Evolutionary conservation across 306 rosid species (phyloP).

Genomic region (Dryas octopetala): DNA sequence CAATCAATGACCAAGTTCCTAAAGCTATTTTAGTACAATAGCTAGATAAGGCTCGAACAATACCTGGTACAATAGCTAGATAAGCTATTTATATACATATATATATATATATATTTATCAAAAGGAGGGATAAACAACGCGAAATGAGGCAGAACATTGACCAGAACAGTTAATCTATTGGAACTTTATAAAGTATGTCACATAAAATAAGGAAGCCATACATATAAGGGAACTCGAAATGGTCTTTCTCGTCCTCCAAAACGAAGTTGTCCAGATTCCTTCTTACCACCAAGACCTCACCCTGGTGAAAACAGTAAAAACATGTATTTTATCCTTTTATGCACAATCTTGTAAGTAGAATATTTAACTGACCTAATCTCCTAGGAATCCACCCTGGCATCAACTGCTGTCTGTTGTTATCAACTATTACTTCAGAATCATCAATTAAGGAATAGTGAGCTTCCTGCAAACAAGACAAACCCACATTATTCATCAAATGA

Average conservation of each 20-base stretch:
- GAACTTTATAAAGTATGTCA: constrained; percentile 11
- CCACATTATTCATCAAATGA: background rate
- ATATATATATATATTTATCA: background rate
- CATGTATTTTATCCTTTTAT: constrained; percentile 13
- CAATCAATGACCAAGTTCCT: background rate
- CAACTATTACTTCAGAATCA: constrained; percentile 77
- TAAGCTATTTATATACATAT: background rate
- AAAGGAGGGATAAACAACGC: background rate
- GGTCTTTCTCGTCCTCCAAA: constrained; percentile 98
- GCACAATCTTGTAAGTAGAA: constrained; percentile 7
- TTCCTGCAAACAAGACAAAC: constrained; percentile 49
- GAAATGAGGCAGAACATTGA: background rate
- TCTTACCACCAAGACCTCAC: constrained; percentile 93
- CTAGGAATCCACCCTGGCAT: constrained; percentile 99
- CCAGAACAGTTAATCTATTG: constrained; percentile 1
- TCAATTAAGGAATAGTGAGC: constrained; percentile 81
- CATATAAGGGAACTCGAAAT: constrained; percentile 86
- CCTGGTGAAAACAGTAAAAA: constrained; percentile 42
- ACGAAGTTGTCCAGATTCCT: constrained; percentile 98
- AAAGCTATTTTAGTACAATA: background rate
- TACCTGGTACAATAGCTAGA: background rate
- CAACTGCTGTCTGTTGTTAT: constrained; percentile 78
- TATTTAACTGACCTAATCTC: constrained; percentile 71
- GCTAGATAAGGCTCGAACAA: background rate
- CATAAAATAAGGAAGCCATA: constrained; percentile 19